Conservation (phyloP, 768 basidiomycete genomes). For the Lactarius sp. region DNA sequence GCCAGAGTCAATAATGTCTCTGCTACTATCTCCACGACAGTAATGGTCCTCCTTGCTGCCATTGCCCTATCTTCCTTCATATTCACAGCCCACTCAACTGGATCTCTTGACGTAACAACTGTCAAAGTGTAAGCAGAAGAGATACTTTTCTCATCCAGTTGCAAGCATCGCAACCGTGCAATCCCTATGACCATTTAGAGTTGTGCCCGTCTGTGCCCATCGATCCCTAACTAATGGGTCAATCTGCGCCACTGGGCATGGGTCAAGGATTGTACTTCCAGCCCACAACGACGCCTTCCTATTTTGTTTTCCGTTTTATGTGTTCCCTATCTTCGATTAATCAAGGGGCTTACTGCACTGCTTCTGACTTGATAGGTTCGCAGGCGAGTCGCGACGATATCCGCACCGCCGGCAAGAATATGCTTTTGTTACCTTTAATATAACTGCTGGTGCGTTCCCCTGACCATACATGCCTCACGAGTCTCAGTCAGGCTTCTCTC, state of each 20-base stretch:
- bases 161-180: neutral
- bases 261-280: constrained; percentile 3
- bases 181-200: neutral
- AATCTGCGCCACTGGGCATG: constrained; percentile 2
- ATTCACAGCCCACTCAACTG: constrained; percentile 54
- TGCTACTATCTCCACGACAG: constrained; percentile 66
- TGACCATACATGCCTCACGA: constrained; percentile 2
- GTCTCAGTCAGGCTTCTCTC: neutral
- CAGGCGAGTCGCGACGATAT: constrained; percentile 39
- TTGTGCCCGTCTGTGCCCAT: neutral
- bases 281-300: neutral
- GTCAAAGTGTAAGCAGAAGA: constrained; percentile 65
- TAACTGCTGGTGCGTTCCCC: constrained; percentile 60
- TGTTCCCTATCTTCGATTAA: constrained; percentile 3
- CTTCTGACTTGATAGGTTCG: constrained; percentile 22
- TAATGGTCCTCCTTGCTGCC: constrained; percentile 63
- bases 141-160: neutral
- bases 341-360: neutral
- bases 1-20: constrained; percentile 71
- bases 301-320: neutral
- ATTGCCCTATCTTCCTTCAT: constrained; percentile 72
- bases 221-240: neutral
- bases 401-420: constrained; percentile 63
- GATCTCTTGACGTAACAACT: constrained; percentile 52
- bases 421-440: constrained; percentile 76